A percentile compares a stretch with the other conserved stretches of the same genome.
Conservation (phyloP, 805 yeast genomes). For the Metschnikowia reukaufii region DNA sequence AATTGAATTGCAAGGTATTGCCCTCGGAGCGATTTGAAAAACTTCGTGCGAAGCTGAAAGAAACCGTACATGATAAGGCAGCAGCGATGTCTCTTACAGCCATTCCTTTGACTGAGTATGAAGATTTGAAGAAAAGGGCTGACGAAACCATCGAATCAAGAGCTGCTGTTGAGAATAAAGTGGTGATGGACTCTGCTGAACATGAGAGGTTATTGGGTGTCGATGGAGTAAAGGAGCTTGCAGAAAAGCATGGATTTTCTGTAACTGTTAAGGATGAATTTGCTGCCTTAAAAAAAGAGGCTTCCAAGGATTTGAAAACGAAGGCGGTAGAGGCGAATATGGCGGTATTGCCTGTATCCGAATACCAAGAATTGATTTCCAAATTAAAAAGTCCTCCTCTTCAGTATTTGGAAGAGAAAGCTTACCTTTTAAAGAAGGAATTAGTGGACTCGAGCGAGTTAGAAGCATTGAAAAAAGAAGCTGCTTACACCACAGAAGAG, state of each 20-base stretch:
- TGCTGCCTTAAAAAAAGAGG: constrained; percentile 5
- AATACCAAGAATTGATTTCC: constrained; percentile 4
- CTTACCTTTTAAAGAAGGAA: constrained; percentile 6
- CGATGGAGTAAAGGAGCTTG: constrained; percentile 11
- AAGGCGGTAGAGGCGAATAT: constrained; percentile 13
- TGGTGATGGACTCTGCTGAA: constrained; percentile 6
- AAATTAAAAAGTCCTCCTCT: constrained; percentile 2
- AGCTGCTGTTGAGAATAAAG: constrained; percentile 12
- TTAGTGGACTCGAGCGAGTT: constrained; percentile 16
- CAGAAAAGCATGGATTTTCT: constrained; percentile 8
- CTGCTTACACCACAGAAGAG: constrained; percentile 15
- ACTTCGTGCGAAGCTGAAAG: constrained; percentile 8
- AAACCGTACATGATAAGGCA: constrained; percentile 17
- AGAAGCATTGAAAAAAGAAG: constrained; percentile 13
- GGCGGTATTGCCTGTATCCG: constrained; percentile 10
- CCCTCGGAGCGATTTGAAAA: constrained; percentile 5
- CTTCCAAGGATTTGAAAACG: constrained; percentile 12
- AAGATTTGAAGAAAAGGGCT: constrained; percentile 5
- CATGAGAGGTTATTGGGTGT: constrained; percentile 2
- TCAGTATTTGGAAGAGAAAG: constrained; percentile 9
- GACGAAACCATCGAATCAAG: constrained; percentile 12
- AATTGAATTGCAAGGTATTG: constrained; percentile 9
- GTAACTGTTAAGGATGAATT: constrained; percentile 8
- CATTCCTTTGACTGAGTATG: constrained; percentile 11
- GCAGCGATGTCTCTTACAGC: constrained; percentile 12